phyloP scores from a whole-genome alignment of 164 flowering plant genomes.

The Nymphaea thermarum region DNA sequence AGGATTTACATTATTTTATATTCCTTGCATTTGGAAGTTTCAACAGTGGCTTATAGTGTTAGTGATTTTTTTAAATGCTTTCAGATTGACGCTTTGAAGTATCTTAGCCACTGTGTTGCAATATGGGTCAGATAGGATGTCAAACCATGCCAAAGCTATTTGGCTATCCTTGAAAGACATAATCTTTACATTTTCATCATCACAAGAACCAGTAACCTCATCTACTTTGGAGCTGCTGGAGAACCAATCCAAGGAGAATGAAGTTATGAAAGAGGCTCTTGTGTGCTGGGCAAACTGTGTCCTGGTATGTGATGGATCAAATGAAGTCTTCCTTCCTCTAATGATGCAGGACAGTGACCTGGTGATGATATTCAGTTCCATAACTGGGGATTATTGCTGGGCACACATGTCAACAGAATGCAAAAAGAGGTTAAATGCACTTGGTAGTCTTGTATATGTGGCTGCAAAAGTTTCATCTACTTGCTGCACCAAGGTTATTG shows the following conservation, averaged over 20 bases:
- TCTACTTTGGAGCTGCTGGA: slow-evolving; percentile 24
- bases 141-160: slow-evolving; percentile 45
- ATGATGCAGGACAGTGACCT: slow-evolving; percentile 55
- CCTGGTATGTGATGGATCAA: slow-evolving; percentile 13
- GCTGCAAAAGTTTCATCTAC: slow-evolving; percentile 40
- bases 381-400: slow-evolving; percentile 17
- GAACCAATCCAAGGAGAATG: slow-evolving; percentile 30
- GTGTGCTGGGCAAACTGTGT: slow-evolving; percentile 38
- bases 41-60: neutral
- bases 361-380: slow-evolving; percentile 27
- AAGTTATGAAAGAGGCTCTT: slow-evolving; percentile 48
- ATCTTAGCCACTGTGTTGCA: slow-evolving; percentile 47
- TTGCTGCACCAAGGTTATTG: slow-evolving; percentile 38
- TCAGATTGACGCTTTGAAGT: slow-evolving; percentile 85
- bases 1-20: too few species aligned
- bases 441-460: slow-evolving; percentile 44
- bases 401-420: slow-evolving; percentile 25
- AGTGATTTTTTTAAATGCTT: slow-evolving; percentile 5
- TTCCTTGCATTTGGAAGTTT: too few species aligned
- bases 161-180: slow-evolving; percentile 62
- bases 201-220: slow-evolving; percentile 17
- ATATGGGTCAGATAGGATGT: slow-evolving; percentile 65
- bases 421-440: slow-evolving; percentile 42
- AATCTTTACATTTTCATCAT: slow-evolving; percentile 18
- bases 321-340: slow-evolving; percentile 23